Percentiles rank a stretch among this genome's conserved stretches.
These are phyloP conservation scores for Penicillium samsonianum DNA, from an alignment of 495 filamentous ascomycete genomes.

Conservation along the genomic window DNA sequence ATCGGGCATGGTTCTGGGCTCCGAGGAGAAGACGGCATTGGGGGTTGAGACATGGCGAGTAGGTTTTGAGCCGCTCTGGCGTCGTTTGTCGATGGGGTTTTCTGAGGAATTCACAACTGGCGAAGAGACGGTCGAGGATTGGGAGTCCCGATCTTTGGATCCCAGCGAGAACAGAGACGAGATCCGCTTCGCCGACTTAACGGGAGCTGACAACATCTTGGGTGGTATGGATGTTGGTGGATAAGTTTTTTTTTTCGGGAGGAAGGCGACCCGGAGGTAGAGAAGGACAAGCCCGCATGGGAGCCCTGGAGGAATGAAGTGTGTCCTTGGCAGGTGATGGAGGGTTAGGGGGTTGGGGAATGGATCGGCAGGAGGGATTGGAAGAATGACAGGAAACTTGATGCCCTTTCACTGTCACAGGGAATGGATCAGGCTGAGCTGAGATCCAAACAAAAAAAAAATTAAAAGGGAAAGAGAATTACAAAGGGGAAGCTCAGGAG, in stretches of 20 bases:
- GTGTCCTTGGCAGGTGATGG: conserved; percentile 16
- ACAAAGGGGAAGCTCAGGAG: conserved; percentile 3
- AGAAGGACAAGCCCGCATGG: conserved; percentile 24
- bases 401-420: background rate
- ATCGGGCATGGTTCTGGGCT: conserved; percentile 36
- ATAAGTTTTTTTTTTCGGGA: conserved; percentile 5
- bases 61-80: conserved; percentile 39
- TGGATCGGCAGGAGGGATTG: conserved; percentile 50
- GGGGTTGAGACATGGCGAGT: conserved; percentile 43
- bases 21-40: conserved; percentile 27
- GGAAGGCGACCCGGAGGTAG: conserved; percentile 10
- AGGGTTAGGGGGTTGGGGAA: conserved; percentile 31
- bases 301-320: conserved; percentile 21
- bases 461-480: conserved; percentile 1
- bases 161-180: conserved; percentile 50
- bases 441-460: conserved; percentile 4
- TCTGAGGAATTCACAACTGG: conserved; percentile 17
- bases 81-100: conserved; percentile 23
- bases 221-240: conserved; percentile 7
- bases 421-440: conserved; percentile 13
- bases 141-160: conserved; percentile 39
- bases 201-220: conserved; percentile 51
- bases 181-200: conserved; percentile 53
- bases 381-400: conserved; percentile 33
- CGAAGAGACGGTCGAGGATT: conserved; percentile 12